phyloP scores from a whole-genome alignment of 1,284 basidiomycete species.

The Apiotrichum siamense region DNA sequence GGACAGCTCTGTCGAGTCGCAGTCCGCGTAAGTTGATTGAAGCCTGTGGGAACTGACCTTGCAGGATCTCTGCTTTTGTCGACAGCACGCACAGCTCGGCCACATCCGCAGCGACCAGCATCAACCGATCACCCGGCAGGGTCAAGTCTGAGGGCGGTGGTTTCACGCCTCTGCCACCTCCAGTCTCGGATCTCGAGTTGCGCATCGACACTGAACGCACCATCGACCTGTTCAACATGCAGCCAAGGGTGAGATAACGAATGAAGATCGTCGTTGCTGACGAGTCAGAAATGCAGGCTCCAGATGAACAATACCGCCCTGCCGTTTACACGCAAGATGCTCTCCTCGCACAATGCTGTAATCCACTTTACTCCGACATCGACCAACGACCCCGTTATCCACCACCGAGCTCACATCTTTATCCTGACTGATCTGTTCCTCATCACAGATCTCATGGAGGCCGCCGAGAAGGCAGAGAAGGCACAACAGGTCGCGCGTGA shows the following conservation, averaged over 20 bases:
- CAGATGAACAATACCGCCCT: constrained; percentile 80
- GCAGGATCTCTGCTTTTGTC: constrained; percentile 38
- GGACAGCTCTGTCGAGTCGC: constrained; percentile 36
- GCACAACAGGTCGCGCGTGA: constrained; percentile 39
- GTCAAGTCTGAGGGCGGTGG: constrained; percentile 14
- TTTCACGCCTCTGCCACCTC: constrained; percentile 33
- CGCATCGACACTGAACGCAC: constrained; percentile 72
- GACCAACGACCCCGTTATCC: constrained; percentile 65
- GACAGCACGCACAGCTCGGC: constrained; percentile 36
- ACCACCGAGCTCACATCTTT: constrained; percentile 75
- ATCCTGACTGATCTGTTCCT: constrained; percentile 89
- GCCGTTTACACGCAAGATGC: constrained; percentile 72
- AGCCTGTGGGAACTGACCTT: constrained; percentile 8
- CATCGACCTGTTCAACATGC: constrained; percentile 94
- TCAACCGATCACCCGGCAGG: constrained; percentile 34
- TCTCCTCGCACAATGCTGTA: constrained; percentile 66
- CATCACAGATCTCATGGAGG: constrained; percentile 73
- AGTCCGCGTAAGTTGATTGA: constrained; percentile 31
- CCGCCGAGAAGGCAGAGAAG: constrained; percentile 54
- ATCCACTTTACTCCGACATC: constrained; percentile 73
- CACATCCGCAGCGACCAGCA: constrained; percentile 34
- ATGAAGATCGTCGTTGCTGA: constrained; percentile 5
- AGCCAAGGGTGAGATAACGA: constrained; percentile 63
- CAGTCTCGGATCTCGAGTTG: constrained; percentile 71
- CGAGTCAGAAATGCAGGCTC: constrained; percentile 71